Evolutionary conservation across 306 rosid species (phyloP), one percentile per base, ranked within the genome.

Genomic region (Vigna trinervia): DNA sequence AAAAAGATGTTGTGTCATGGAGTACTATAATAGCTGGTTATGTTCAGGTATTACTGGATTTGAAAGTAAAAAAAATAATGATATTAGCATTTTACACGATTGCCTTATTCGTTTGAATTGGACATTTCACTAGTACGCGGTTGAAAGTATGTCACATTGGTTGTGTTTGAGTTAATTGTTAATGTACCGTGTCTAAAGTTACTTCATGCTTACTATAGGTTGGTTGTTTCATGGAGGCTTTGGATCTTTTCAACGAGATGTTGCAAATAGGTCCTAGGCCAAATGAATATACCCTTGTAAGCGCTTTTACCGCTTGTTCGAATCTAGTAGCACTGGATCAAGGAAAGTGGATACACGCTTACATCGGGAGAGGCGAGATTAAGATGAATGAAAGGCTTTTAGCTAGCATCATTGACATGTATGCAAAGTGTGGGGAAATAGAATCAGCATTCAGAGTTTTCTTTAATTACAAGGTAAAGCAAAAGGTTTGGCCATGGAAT

Each of bases 281-380:
- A 32, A 92, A 92, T 79, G 90, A 90, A 67, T 81, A 78, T 81
- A 87, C 97, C 11, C 47, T 90, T 78, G 88, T 78, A 67, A 88
- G 93, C 66, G 84, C 84, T n/a, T 89, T 92, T 75, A 70, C 89
- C 7, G 90, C 89, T 43, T 90, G 95, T 80, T 89, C 93, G 46
- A 87, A 92, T 84, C 84, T 88, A 28, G 89, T 89, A 71, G 90
- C 93, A 3, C 57, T 90, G 84, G 91, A 90, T 82, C 90, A 85
- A 67, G 95, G 95, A 65, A 88, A 86, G 80, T 85, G 89, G 96
- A 84, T 92, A 67, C 96, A 90, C 64, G 87, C 82, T 30, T 92
- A 87, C 78, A 81, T 85, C 46, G 80, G 77, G 56, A 92, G 87
- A 85, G 75, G 71, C 5, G 52, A 80, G 10, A 82, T 92, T 47